Base-by-base conservation (phyloP, 768 basidiomycete species). In the Mycena rosella region DNA sequence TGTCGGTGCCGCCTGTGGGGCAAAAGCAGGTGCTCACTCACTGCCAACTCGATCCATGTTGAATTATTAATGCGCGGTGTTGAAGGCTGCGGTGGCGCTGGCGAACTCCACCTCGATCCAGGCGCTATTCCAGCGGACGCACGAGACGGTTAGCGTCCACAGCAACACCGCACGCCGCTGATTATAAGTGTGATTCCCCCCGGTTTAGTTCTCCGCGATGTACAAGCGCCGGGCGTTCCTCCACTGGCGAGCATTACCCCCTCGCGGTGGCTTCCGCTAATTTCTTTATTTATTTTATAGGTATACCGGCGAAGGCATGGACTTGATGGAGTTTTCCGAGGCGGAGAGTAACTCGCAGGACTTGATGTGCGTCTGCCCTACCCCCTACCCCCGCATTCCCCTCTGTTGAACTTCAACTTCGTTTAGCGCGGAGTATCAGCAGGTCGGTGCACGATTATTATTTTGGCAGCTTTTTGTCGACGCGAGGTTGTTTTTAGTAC, bases 241-340 rank as follows among this genome's bases (percentile, higher is more conserved):
- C 63, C 94, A 96, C 76, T 96, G 94, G 93, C 85, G 27, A 71
- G 93, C 85, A 29, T 71, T 74, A 57, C 45, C 18, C 20, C 63
- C 51, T 52, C 13, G 22, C 29, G 26, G 1, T 10, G 26, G 30
- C 44, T 40, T 40, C 27, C 26, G 58, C n/a, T n/a, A n/a, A n/a
- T n/a, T n/a, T n/a, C n/a, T n/a, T 36, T 36, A 40, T 5, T 8
- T 40, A 40, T 40, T 8, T 10, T 8, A 40, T 15, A 85, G 83
- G 85, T 96, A 95, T 77, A 92, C 89, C 11, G 92, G 89, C 15
- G 95, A 96, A 77, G 95, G 95, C 47, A 96, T 96, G 96, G 96
- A 96, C 75, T 76, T 86, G 20, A 87, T 91, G 90, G 87, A 96
- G 79, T 95, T 96, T 78, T 86, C 91, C 0, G 94, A 96, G 77